Percentiles rank a stretch among this genome's conserved stretches.
phyloP scores from a whole-genome alignment of 768 basidiomycete genomes.

The Termitomyces sp. region DNA sequence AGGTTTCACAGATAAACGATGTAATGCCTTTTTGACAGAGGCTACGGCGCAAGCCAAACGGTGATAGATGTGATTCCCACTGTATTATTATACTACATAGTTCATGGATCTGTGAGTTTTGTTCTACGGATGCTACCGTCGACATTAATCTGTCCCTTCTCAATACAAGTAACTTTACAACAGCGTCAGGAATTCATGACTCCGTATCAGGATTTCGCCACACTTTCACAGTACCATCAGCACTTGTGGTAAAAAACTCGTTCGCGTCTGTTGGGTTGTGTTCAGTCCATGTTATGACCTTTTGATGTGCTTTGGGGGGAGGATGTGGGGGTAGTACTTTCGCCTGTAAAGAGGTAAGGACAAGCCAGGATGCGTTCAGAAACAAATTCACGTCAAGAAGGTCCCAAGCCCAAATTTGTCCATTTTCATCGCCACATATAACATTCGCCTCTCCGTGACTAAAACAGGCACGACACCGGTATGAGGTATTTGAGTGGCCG shows the following conservation, averaged over 20 bases:
- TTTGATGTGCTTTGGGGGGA: constrained; percentile 76
- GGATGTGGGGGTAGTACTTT: constrained; percentile 67
- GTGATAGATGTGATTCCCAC: constrained; percentile 16
- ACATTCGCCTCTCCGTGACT: constrained; percentile 80
- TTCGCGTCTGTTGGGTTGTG: constrained; percentile 78
- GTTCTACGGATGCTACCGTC: constrained; percentile 1
- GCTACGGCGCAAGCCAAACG: constrained; percentile 43
- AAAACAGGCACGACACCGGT: constrained; percentile 80
- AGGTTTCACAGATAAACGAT: not conserved
- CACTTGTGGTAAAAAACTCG: constrained; percentile 87
- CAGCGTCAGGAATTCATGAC: not conserved
- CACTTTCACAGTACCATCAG: constrained; percentile 88
- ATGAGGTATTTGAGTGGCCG: constrained; percentile 72
- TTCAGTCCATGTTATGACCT: constrained; percentile 89
- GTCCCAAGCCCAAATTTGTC: constrained; percentile 90
- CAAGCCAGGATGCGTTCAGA: not conserved
- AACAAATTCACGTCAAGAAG: constrained; percentile 66
- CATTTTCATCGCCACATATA: constrained; percentile 87
- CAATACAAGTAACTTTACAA: not conserved
- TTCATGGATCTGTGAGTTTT: constrained; percentile 9
- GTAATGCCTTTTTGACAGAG: constrained; percentile 30
- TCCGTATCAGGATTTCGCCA: constrained; percentile 56
- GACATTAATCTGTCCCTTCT: constrained; percentile 2
- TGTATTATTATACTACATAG: constrained; percentile 13
- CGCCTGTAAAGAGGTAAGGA: constrained; percentile 44